These are phyloP conservation scores for Botrytis byssoidea DNA, from an alignment of 2,329 filamentous ascomycete species.

Conservation along the genomic window DNA sequence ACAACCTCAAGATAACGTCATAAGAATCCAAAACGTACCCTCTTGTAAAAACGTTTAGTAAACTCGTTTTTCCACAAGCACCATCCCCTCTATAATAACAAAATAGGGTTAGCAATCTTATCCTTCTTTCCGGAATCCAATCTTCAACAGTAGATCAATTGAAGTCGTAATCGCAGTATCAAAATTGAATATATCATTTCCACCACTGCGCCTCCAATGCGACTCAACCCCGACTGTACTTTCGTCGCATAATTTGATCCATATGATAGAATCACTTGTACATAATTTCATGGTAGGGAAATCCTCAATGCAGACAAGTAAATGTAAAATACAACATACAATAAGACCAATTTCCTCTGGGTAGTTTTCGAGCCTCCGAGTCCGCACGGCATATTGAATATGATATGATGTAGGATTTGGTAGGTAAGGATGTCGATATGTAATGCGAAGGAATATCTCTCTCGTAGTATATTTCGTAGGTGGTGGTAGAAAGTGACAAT, in stretches of 20 bases:
- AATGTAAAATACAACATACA: conserved; percentile 49
- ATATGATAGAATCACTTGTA: not conserved
- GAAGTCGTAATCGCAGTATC: not conserved
- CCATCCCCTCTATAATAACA: conserved; percentile 72
- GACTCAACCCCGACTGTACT: not conserved
- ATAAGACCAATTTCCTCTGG: conserved; percentile 71
- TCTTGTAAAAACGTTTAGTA: conserved; percentile 97
- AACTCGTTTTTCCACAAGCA: conserved; percentile 93
- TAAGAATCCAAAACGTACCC: conserved; percentile 58
- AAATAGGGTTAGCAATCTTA: conserved; percentile 26
- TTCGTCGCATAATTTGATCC: conserved; percentile 5
- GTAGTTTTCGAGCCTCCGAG: conserved; percentile 61
- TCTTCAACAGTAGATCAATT: not conserved
- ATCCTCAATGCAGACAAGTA: not conserved
- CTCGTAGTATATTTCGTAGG: not conserved
- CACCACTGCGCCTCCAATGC: conserved; percentile 1
- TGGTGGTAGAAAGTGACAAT: not conserved
- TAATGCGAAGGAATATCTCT: not conserved
- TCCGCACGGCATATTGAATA: conserved; percentile 38
- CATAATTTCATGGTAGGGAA: not conserved
- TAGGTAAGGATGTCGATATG: not conserved
- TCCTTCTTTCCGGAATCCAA: not conserved
- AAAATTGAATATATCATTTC: not conserved
- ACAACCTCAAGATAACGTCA: not conserved
- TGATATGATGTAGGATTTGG: not conserved